phyloP scores from a whole-genome alignment of 768 basidiomycete species.

The Hortiboletus flavorubellus region DNA sequence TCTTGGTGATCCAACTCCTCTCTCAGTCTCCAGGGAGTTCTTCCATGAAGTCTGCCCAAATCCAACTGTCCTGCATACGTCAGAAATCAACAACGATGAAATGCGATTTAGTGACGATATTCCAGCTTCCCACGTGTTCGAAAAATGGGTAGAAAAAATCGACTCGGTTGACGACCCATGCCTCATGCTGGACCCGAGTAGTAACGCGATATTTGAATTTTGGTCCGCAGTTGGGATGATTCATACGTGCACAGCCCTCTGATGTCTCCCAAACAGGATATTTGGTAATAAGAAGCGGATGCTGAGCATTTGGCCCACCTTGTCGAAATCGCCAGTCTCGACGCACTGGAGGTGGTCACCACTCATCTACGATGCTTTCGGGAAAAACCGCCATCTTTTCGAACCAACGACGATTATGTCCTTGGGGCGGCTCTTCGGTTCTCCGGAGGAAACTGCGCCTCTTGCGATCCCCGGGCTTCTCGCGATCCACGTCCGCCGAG shows the following conservation, averaged over 20 bases:
- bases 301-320: constrained; percentile 33
- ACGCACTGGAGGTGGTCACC: constrained; percentile 39
- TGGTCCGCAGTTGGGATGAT: constrained; percentile 26
- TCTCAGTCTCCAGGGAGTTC: constrained; percentile 36
- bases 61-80: constrained; percentile 31
- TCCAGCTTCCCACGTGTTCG: constrained; percentile 30
- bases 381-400: constrained; percentile 30
- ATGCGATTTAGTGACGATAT: constrained; percentile 26
- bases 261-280: constrained; percentile 25
- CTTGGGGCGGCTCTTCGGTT: background rate
- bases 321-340: constrained; percentile 33
- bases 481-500: constrained; percentile 50
- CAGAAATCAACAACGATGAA: constrained; percentile 27
- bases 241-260: background rate
- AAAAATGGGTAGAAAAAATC: constrained; percentile 38
- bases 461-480: constrained; percentile 39
- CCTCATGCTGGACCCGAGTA: constrained; percentile 31
- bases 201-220: constrained; percentile 33
- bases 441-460: constrained; percentile 1
- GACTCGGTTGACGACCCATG: constrained; percentile 37
- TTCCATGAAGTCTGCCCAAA: constrained; percentile 42
- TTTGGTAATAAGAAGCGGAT: constrained; percentile 32
- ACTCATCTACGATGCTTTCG: constrained; percentile 32
- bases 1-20: constrained; percentile 29
- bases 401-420: background rate